Base-by-base conservation (phyloP, 495 filamentous ascomycete species). In the Hypomontagnella submonticulosa region DNA sequence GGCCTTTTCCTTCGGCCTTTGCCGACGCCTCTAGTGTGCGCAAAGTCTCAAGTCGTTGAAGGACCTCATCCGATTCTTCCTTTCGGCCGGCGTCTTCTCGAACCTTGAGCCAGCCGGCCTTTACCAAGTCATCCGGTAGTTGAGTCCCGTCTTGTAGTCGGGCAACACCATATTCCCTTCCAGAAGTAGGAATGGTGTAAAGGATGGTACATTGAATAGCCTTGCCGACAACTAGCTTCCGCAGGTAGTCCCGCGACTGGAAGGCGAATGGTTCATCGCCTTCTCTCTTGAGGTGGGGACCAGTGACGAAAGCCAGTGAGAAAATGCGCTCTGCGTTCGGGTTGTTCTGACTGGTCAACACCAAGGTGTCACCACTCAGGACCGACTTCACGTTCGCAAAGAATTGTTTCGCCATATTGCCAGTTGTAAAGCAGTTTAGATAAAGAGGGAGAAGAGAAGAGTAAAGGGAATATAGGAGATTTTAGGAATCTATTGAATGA, bases 211-310 rank as follows among this genome's bases (percentile, higher is more conserved):
- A 97, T 70, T 92, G 88, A 56, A 99, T 78, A 10, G 88, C 84
- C 73, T 96, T 96, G 60, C 93, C 93, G 55, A 99, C 92, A 7
- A 89, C 80, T 40, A 92, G 78, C 47, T 89, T 88, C 56, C 96
- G 88, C 32, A 98, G 85, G 73, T 89, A 94, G 73, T 99, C 95
- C 54, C 96, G 90, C 41, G 96, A 96, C 76, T 93, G 88, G 76
- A 97, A 98, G 37, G 89, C 93, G 67, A 87, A 93, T 15, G 89
- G 86, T 86, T 98, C 94, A 66, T 98, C 94, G 57, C 90, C 92
- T 60, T 98, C 96, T 73, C 89, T 88, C 79, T 84, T 87, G 69
- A 98, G 75, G 67, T 92, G 87, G 0, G 96, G 96, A 12, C 92
- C 92, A 43, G 90, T 89, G 54, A 97, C 91, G 79, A 90, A 98